Conservation (phyloP, 169 alveolate genomes). For the Theileria annulata region DNA sequence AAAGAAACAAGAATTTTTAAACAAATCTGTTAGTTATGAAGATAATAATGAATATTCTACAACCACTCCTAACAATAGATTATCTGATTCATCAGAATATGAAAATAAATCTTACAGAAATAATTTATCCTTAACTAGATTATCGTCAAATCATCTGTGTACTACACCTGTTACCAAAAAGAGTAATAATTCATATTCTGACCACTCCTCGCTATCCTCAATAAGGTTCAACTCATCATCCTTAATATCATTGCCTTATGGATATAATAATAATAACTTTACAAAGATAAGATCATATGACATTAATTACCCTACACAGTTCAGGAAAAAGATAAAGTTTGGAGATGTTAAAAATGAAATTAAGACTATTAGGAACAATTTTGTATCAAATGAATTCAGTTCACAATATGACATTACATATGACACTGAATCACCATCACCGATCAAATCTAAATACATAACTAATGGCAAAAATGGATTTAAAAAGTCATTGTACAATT, state of each 20-base stretch:
- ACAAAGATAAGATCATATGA: conserved; percentile 48
- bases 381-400: not conserved
- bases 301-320: conserved; percentile 33
- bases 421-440: not conserved
- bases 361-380: not conserved
- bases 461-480: not conserved
- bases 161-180: conserved; percentile 5
- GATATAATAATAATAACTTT: conserved; percentile 54
- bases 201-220: conserved; percentile 27
- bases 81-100: conserved; percentile 1
- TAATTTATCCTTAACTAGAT: too few species aligned
- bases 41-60: not conserved
- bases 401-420: not conserved
- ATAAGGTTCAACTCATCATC: conserved; percentile 56
- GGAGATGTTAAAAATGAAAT: not conserved
- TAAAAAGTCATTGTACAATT: conserved; percentile 16
- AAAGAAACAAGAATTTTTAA: too few species aligned
- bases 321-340: conserved; percentile 11
- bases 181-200: not conserved
- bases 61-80: not conserved
- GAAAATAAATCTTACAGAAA: not conserved
- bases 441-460: not conserved
- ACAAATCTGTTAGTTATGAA: not conserved
- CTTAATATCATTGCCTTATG: conserved; percentile 46
- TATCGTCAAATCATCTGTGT: not conserved